Evolutionary conservation across 345 rosid species (phyloP).

Genomic region (Linum tenue): DNA sequence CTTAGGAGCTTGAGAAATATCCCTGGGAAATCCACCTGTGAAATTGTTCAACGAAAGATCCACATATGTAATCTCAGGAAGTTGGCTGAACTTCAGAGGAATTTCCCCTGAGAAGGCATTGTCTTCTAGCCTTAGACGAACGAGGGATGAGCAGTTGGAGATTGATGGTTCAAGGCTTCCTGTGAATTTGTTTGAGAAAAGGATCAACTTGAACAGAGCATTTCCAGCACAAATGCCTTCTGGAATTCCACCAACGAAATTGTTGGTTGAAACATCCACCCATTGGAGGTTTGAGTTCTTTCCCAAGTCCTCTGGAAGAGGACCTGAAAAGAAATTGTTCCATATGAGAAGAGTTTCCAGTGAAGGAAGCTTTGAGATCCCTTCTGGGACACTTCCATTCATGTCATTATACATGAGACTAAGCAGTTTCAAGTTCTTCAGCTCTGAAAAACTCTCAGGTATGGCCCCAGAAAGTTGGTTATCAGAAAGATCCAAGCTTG

Average conservation of each 20-base stretch:
- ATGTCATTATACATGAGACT: constrained; percentile 81
- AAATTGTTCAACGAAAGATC: constrained; percentile 76
- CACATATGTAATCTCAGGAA: constrained; percentile 61
- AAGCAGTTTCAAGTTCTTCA: constrained; percentile 62
- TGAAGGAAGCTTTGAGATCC: constrained; percentile 64
- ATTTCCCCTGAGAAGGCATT: constrained; percentile 77
- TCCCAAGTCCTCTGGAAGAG: constrained; percentile 74
- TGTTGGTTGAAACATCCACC: constrained; percentile 85
- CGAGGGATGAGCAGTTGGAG: constrained; percentile 68
- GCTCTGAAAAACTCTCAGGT: constrained; percentile 61
- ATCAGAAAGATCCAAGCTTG: constrained; percentile 77
- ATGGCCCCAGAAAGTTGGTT: constrained; percentile 65
- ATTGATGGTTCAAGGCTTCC: constrained; percentile 59
- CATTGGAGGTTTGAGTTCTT: constrained; percentile 65
- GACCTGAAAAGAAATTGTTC: constrained; percentile 74
- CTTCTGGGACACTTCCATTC: constrained; percentile 72
- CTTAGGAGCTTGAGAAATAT: constrained; percentile 45
- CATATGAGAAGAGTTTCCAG: constrained; percentile 74
- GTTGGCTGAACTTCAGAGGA: constrained; percentile 43
- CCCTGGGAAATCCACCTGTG: constrained; percentile 58
- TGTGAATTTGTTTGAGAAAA: constrained; percentile 66
- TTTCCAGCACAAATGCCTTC: constrained; percentile 68
- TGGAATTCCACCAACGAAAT: constrained; percentile 68
- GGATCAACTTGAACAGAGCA: constrained; percentile 52
- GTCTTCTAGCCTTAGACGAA: constrained; percentile 77